Conservation (phyloP, 371 early-diverging fungal genomes). For the Circinella minor region DNA sequence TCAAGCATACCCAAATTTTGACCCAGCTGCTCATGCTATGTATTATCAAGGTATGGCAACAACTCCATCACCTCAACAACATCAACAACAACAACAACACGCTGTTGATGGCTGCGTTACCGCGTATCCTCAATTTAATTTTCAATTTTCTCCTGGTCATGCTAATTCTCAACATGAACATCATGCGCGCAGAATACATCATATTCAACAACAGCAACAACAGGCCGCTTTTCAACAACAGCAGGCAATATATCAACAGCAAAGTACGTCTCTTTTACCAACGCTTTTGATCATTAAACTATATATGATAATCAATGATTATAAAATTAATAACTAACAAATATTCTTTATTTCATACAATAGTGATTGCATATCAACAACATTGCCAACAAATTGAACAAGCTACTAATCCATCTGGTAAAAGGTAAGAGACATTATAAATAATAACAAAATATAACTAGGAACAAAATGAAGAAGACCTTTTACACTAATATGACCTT, state of each 20-base stretch:
- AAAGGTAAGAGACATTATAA: slow-evolving; percentile 15
- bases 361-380: slow-evolving; percentile 22
- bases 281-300: too few relatives aligned
- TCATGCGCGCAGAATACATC: slow-evolving; percentile 16
- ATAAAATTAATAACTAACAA: too few relatives aligned
- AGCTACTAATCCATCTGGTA: slow-evolving; percentile 20
- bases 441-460: neutral
- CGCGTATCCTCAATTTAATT: slow-evolving; percentile 14
- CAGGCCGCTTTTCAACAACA: slow-evolving; percentile 16
- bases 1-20: slow-evolving; percentile 15
- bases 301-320: too few relatives aligned
- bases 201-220: slow-evolving; percentile 26
- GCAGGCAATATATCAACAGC: slow-evolving; percentile 16
- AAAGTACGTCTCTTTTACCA: slow-evolving; percentile 6
- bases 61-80: neutral
- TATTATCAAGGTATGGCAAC: slow-evolving; percentile 15
- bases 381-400: slow-evolving; percentile 15
- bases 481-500: neutral
- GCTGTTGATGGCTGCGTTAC: slow-evolving; percentile 1
- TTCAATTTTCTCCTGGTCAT: slow-evolving; percentile 16
- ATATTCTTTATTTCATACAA: too few relatives aligned
- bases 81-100: slow-evolving; percentile 13
- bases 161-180: slow-evolving; percentile 19
- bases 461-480: neutral
- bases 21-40: slow-evolving; percentile 15